These are phyloP conservation scores for Chlamydomonas incerta DNA, from an alignment of 139 green algal genomes.

Conservation along the genomic window DNA sequence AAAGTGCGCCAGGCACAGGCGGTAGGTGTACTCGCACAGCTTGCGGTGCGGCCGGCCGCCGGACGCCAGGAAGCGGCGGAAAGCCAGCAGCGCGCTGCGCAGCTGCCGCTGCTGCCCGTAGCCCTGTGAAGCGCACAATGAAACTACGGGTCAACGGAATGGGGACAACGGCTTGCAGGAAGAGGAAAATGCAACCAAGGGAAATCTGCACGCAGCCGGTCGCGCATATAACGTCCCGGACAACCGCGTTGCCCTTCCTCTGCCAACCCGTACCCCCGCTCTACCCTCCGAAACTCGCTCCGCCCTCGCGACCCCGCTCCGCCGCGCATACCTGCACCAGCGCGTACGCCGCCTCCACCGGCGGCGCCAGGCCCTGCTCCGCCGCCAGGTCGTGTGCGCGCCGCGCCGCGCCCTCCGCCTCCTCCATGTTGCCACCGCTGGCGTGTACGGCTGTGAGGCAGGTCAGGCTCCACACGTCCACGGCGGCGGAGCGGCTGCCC, in stretches of 20 bases:
- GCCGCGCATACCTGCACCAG: slow-evolving; percentile 40
- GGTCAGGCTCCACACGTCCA: slow-evolving; percentile 64
- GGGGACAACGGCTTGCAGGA: no score
- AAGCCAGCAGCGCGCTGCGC: slow-evolving; percentile 41
- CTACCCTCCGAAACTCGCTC: no score
- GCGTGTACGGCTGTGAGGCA: slow-evolving; percentile 66
- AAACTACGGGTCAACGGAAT: no score
- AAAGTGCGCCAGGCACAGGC: slow-evolving; percentile 48
- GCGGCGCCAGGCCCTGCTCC: slow-evolving; percentile 50
- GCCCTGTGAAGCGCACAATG: slow-evolving; percentile 4
- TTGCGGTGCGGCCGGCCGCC: slow-evolving; percentile 64
- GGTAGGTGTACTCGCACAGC: slow-evolving; percentile 72
- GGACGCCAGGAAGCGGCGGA: slow-evolving; percentile 64
- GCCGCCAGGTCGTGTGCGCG: slow-evolving; percentile 27
- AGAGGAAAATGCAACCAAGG: no score
- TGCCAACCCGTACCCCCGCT: no score
- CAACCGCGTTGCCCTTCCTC: no score
- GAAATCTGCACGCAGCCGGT: no score
- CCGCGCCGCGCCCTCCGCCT: slow-evolving; percentile 59
- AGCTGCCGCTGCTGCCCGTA: slow-evolving; percentile 54
- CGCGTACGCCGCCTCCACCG: slow-evolving; percentile 56
- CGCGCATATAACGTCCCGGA: no score
- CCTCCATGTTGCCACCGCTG: slow-evolving; percentile 58
- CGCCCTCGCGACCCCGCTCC: no score
- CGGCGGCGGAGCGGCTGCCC: slow-evolving; percentile 33